These are phyloP conservation scores for Vicia faba DNA, from an alignment of 306 rosid genomes.

Conservation along the genomic window DNA sequence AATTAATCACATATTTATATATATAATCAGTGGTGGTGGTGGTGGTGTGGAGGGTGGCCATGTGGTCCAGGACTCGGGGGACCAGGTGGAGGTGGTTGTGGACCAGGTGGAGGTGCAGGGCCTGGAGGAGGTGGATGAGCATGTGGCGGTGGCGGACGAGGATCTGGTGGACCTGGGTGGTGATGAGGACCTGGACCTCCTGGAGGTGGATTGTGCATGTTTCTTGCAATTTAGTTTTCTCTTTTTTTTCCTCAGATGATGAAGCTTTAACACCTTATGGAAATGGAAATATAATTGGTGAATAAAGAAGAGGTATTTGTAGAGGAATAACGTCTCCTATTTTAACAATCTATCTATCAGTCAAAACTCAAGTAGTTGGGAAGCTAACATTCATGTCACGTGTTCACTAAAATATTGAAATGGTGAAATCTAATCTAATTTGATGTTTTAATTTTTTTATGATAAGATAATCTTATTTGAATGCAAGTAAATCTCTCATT, in stretches of 20 bases:
- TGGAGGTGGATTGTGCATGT: conserved; percentile 58
- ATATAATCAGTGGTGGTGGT: conserved; percentile 15
- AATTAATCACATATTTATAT: neutral
- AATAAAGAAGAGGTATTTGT: neutral
- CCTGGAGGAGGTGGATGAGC: conserved; percentile 28
- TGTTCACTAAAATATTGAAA: too few species aligned
- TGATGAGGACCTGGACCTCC: conserved; percentile 48
- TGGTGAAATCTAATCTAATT: too few species aligned
- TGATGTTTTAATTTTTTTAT: too few species aligned
- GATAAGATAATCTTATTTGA: too few species aligned
- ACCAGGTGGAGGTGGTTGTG: conserved; percentile 37
- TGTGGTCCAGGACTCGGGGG: conserved; percentile 44
- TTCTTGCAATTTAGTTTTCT: neutral
- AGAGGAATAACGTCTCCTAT: neutral
- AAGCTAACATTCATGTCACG: conserved; percentile 36
- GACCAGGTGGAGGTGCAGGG: conserved; percentile 45
- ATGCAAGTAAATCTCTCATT: too few species aligned
- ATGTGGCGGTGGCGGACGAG: conserved; percentile 36
- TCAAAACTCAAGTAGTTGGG: conserved; percentile 29
- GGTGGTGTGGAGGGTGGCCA: conserved; percentile 43
- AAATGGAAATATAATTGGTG: neutral
- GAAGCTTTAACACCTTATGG: neutral
- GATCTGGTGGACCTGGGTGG: conserved; percentile 41
- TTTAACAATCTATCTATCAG: conserved; percentile 26
- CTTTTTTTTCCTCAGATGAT: neutral